Evolutionary conservation across 1,284 basidiomycete genomes (phyloP), one percentile per base, ranked within the genome.

Genomic region (Trichosporon sp.): DNA sequence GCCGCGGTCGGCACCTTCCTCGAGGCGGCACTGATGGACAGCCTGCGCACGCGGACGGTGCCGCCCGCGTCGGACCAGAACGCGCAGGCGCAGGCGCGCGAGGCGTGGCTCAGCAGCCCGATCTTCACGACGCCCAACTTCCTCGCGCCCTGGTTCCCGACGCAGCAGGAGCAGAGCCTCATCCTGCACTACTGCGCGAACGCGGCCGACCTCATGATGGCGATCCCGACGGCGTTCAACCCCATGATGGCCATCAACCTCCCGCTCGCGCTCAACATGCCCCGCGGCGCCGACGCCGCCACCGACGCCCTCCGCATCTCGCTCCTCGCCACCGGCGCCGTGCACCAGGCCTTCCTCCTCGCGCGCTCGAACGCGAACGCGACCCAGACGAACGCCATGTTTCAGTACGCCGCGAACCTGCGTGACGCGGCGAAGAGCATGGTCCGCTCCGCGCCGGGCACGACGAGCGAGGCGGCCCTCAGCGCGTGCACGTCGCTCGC

Each of bases 231-330:
- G 56, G 81, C 78, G 38, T 75, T 84, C 60, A 85, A 85, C 71
- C 84, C 84, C 2, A 83, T 85, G 75, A 78, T 84, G 23, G 83
- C 83, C 25, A 82, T 83, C 74, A 83, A 83, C 66, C 75, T 84
- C 7, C 84, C 84, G 11, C 76, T 85, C 25, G 82, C 82, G 18
- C 76, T 85, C 18, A 81, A 79, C 64, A 78, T 78, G 23, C 83
- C 80, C 2, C 71, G 80, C n/a, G 78, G 78, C 9, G 69, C 73
- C 62, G 81, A 82, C 70, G 73, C 78, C 27, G 77, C 83, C 3
- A 80, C 82, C 23, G 84, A 84, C 65, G 83, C 83, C 2, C 76
- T 84, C 3, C 76, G 83, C 23, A 74, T 85, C 32, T 77, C 81
- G 5, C 76, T 84, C 1, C 76, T 84, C 11, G 83, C 83, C n/a